Evolutionary conservation across 2,329 filamentous ascomycete genomes (phyloP), one percentile per base, ranked within the genome.

Genomic region (Beauveria rudraprayagi): DNA sequence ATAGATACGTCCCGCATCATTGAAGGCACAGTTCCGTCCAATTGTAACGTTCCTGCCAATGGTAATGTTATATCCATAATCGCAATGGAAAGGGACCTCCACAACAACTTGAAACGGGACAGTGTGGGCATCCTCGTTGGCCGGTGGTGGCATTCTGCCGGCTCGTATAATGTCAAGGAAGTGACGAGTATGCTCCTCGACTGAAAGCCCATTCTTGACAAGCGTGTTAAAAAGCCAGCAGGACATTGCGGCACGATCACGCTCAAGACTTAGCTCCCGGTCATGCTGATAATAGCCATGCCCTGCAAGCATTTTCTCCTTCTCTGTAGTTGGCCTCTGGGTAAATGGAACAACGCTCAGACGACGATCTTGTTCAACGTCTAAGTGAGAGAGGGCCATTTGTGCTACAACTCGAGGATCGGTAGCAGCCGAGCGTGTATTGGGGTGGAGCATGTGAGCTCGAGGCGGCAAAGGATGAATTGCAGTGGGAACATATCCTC

Each of bases 1-100:
- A 53, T 79, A 85, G 63, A 97, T 89, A 64, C 87, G 82, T 70
- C 87, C 89, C n/a, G 92, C 87, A 71, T 99, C 94, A 61, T 92
- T 85, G 69, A 97, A 88, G 30, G 86, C 87, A 73, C 92, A 97
- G 68, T 91, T 89, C 61, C 89, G 83, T 22, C 89, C 90, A 66
- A 97, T 89, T 60, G 87, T 83, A 3, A 95, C 90, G 65, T 94
- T 87, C 66, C 92, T 87, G 17, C 90, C 92, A 66, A 97, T 89
- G 51, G 83, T 83, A 67, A 97, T 89, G 72, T 97, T 97, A 76
- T 96, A 97, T 1, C 94, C 94, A 70, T 97, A 97, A 69, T 97
- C 92, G 72, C 92, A 97, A 53, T 82, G 87, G 72, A 99, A 97
- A 0, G 93, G 93, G 3, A 89, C 86, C 69, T 96, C 91, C 28